phyloP scores from a whole-genome alignment of 2,329 filamentous ascomycete genomes.

The Paecilomyces variotii region DNA sequence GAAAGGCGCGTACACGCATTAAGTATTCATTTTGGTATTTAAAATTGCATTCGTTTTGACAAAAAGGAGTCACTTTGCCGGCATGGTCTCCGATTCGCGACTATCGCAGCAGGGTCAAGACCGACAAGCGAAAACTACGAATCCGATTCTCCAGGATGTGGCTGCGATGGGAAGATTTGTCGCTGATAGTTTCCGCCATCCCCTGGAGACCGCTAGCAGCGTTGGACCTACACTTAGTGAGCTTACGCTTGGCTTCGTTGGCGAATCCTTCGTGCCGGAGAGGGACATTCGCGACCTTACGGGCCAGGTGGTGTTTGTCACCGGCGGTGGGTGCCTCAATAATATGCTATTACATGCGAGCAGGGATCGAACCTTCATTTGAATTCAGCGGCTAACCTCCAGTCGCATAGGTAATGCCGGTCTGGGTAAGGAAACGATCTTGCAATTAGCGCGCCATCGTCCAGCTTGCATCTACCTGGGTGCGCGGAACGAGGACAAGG shows the following conservation, averaged over 20 bases:
- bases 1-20: neutral
- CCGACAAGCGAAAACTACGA: neutral
- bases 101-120: neutral
- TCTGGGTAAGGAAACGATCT: constrained; percentile 40
- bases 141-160: constrained; percentile 3
- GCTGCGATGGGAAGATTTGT: constrained; percentile 8
- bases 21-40: neutral
- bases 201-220: constrained; percentile 21
- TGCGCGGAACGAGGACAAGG: constrained; percentile 39
- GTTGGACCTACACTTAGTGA: constrained; percentile 29
- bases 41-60: neutral
- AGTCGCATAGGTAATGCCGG: constrained; percentile 35
- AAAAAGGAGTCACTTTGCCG: too few relatives aligned
- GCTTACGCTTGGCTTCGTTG: constrained; percentile 24
- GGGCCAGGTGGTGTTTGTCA: constrained; percentile 45
- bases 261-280: constrained; percentile 33
- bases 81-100: neutral
- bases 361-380: neutral
- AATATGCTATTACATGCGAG: neutral
- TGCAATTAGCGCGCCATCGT: constrained; percentile 42
- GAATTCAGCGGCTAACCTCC: neutral
- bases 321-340: constrained; percentile 36
- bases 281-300: constrained; percentile 39
- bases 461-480: constrained; percentile 49
- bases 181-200: constrained; percentile 18